Percentiles rank a stretch among this genome's conserved stretches.
These are phyloP conservation scores for Chalciporus sp. DNA, from an alignment of 1,284 basidiomycete genomes.

Conservation along the genomic window DNA sequence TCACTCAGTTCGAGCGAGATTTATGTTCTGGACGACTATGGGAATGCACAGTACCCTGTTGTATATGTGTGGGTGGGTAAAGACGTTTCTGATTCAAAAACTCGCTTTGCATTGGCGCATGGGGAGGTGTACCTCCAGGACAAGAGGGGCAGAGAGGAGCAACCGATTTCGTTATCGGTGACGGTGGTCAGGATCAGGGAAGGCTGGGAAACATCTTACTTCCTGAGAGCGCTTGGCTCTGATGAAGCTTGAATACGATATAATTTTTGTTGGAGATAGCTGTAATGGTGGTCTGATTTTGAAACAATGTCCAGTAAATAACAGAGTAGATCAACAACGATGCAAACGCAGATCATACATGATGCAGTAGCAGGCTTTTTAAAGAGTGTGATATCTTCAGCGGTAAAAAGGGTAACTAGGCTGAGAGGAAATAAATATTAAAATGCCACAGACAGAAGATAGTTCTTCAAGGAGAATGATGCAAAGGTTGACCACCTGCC, in stretches of 20 bases:
- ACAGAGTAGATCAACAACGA: not conserved
- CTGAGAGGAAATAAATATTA: not conserved
- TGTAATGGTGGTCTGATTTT: not conserved
- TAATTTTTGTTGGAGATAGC: not conserved
- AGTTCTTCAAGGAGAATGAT: not conserved
- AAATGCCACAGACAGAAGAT: not conserved
- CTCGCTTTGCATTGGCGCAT: constrained; percentile 51
- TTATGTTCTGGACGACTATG: constrained; percentile 48
- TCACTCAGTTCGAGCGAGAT: constrained; percentile 49
- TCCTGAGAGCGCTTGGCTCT: constrained; percentile 28
- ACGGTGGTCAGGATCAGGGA: constrained; percentile 54
- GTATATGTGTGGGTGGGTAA: constrained; percentile 63
- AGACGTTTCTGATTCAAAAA: constrained; percentile 43
- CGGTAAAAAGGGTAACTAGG: not conserved
- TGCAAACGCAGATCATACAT: constrained; percentile 2
- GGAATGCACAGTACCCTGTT: constrained; percentile 34
- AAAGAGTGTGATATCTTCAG: not conserved
- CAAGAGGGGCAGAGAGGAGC: constrained; percentile 28
- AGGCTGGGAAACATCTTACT: constrained; percentile 49
- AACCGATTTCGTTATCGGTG: constrained; percentile 35
- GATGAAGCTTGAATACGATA: not conserved
- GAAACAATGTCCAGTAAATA: not conserved
- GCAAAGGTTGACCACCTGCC: not conserved
- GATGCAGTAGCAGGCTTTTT: not conserved
- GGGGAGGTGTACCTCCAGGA: constrained; percentile 55